A percentile compares a stretch with the other conserved stretches of the same genome.
Evolutionary conservation across 768 basidiomycete species (phyloP).

Genomic region (Boletus patriciae): DNA sequence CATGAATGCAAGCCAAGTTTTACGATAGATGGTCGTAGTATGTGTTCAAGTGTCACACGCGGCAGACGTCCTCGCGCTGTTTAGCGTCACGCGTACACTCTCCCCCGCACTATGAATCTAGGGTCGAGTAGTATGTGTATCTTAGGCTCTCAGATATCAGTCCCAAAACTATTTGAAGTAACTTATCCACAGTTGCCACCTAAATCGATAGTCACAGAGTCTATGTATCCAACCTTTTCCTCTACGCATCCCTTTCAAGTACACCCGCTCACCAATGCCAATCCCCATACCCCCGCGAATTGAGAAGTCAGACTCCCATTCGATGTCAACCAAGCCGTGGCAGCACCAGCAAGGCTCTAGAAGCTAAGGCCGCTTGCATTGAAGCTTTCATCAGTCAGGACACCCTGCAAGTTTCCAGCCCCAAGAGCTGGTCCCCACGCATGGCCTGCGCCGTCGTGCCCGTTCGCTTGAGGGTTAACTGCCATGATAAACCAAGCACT

Average conservation of each 20-base stretch:
- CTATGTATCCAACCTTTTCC: too few relatives aligned
- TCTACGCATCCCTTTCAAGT: background rate
- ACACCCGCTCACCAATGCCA: background rate
- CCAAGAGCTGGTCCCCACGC: constrained; percentile 2
- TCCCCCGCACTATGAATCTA: too few relatives aligned
- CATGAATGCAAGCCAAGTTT: too few relatives aligned
- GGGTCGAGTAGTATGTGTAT: too few relatives aligned
- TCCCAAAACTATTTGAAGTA: too few relatives aligned
- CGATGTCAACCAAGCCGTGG: background rate
- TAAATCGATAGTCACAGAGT: too few relatives aligned
- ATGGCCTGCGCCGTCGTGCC: background rate
- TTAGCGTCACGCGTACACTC: too few relatives aligned
- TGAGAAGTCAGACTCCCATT: background rate
- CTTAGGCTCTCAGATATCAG: too few relatives aligned
- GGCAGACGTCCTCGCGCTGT: too few relatives aligned
- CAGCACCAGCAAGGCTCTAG: background rate
- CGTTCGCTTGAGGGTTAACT: background rate
- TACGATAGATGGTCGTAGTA: too few relatives aligned
- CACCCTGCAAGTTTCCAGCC: background rate
- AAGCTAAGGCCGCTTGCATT: background rate
- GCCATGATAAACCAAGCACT: background rate
- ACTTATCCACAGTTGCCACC: too few relatives aligned
- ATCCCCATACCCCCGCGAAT: background rate
- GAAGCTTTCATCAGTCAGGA: background rate
- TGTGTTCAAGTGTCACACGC: too few relatives aligned